These are phyloP conservation scores for Carallia pectinifolia DNA, from an alignment of 345 rosid species.

Conservation along the genomic window DNA sequence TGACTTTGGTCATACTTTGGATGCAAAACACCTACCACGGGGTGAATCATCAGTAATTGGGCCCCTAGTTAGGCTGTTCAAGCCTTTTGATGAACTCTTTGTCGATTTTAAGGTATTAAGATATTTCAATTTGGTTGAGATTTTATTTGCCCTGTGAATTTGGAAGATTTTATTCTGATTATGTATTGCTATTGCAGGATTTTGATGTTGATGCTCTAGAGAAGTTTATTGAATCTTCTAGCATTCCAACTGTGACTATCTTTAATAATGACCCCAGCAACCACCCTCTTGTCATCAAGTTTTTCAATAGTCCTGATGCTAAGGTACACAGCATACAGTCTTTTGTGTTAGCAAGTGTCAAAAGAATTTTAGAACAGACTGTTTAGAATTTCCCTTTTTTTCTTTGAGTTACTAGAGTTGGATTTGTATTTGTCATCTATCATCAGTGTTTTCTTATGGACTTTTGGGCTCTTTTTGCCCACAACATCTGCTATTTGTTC, in stretches of 20 bases:
- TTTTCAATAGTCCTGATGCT: constrained; percentile 60
- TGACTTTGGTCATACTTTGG: constrained; percentile 78
- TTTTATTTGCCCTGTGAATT: background rate
- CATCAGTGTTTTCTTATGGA: background rate
- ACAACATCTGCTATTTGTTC: too few relatives aligned
- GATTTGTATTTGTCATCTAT: background rate
- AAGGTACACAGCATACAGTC: constrained; percentile 44
- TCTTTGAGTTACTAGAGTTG: background rate
- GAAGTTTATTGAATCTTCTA: constrained; percentile 77
- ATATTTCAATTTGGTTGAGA: background rate
- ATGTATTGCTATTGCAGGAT: constrained; percentile 46
- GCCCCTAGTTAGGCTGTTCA: constrained; percentile 84
- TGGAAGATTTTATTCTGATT: constrained; percentile 4
- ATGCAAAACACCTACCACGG: constrained; percentile 88
- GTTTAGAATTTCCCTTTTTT: background rate
- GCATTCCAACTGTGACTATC: constrained; percentile 66
- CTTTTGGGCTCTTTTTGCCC: too few relatives aligned
- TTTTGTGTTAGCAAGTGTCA: background rate
- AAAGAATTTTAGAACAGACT: too few relatives aligned
- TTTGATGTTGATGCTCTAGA: constrained; percentile 67
- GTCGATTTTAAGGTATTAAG: constrained; percentile 70
- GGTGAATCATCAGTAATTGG: constrained; percentile 82
- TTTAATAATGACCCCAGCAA: constrained; percentile 69
- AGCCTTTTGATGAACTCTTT: constrained; percentile 90
- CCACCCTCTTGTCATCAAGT: constrained; percentile 77